Base-by-base conservation (phyloP, 495 filamentous ascomycete species). In the Hypoxylon lienhwacheense region DNA sequence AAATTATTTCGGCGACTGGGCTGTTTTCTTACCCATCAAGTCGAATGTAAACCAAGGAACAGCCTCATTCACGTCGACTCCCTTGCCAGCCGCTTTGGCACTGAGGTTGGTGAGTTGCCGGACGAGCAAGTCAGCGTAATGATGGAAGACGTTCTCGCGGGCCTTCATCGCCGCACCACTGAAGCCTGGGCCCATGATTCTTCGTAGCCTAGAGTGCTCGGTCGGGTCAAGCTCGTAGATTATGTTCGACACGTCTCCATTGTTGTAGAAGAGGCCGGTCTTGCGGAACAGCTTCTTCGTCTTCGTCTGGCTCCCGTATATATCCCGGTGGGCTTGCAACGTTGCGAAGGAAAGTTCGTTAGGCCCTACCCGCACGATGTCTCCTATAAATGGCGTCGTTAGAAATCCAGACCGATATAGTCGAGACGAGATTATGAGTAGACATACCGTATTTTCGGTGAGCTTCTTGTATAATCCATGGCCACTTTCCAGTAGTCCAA, bases 11-110 rank as follows among this genome's bases (percentile, higher is more conserved):
- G 11, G 1, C 5, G n/a, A 1, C 12, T 16, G n/a, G 28, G 39
- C n/a, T 32, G 16, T 26, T 7, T 31, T 22, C 62, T 45, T 25
- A 65, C 78, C 78, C 43, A 76, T 76, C 7, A 80, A 64, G 31
- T 81, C 79, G 24, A 83, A 82, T 4, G 73, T 73, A 0, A 72
- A 67, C 55, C 64, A 78, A 14, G 70, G 74, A 35, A 74, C 70
- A 63, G 72, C 77, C 37, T 72, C 63, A 0, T 44, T 53, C 1
- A 80, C 60, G 42, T 74, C 62, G 1, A 77, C 50, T 1, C 64
- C 57, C 8, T 3, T 36, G 26, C 47, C 55, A 14, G 36, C n/a
- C 1, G 41, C 52, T 31, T 47, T 46, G 1, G 36, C 26, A 20
- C 55, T 46, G 5, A 67, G 50, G 33, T 70, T 65, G 17, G 55